Base-by-base conservation (phyloP, 2,329 filamentous ascomycete genomes). In the Allantophomopsis lycopodina region DNA sequence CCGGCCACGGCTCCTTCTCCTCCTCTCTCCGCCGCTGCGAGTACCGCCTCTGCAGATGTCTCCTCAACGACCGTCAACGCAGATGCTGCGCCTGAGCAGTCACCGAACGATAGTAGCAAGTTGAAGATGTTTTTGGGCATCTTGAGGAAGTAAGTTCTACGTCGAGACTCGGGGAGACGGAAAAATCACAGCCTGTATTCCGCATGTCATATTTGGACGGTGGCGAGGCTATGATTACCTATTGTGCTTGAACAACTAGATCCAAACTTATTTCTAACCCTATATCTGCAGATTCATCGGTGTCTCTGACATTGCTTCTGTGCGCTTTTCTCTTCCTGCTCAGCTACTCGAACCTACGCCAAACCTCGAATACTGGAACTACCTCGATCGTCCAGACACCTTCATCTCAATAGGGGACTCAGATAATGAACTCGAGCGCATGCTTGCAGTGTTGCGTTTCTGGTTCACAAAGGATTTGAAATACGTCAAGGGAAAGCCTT, bases 401-500 rank as follows among this genome's bases (percentile, higher is more conserved):
- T 95, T 98, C 48, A 64, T 76, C 47, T 73, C 73, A 35, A 81
- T 81, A 52, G 91, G 89, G 52, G 89, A 89, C 52, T 91, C 89
- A 14, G 83, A 96, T 51, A 86, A 96, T 51, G 75, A 83, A 10
- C 67, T 96, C 40, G 89, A 91, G 51, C 86, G 91, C 50, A 95
- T 95, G 84, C 73, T 98, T 38, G 88, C 89, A 55, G 86, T 94
- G 21, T 63, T 96, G 51, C 79, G 88, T 44, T 98, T 96, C 63
- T 98, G 91, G 91, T 94, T 96, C 54, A 96, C 91, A 46, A 98
- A 98, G 61, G 91, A 98, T 60, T 60, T 98, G 60, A 98, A 98
- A 74, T 98, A 96, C 55, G 85, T 93, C 58, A 96, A 96, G 66
- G 89, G 89, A 44, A 94, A 88, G 66, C 91, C 91, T 34, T 96